Evolutionary conservation across 495 filamentous ascomycete genomes (phyloP).

Genomic region (Parachaetomium inaequale): DNA sequence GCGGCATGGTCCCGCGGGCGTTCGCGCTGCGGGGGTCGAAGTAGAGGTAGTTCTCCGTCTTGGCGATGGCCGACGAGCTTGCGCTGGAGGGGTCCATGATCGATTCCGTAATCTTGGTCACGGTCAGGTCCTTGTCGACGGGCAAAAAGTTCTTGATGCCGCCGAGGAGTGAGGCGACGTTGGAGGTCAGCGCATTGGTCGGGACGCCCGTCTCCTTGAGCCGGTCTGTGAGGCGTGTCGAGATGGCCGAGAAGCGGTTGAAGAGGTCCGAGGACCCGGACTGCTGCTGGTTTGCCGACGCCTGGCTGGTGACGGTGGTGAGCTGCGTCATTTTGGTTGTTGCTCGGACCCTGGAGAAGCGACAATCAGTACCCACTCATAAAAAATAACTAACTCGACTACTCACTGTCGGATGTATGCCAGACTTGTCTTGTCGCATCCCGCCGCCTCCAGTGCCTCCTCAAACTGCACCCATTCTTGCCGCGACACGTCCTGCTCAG

Average conservation of each 20-base stretch:
- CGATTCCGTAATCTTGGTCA: constrained; percentile 96
- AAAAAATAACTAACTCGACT: neutral
- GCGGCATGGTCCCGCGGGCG: constrained; percentile 88
- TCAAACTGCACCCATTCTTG: constrained; percentile 84
- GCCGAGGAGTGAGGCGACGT: constrained; percentile 93
- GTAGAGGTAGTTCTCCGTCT: constrained; percentile 98
- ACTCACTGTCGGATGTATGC: constrained; percentile 78
- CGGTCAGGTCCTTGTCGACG: constrained; percentile 87
- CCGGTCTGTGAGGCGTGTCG: constrained; percentile 84
- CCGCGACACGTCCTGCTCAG: constrained; percentile 80
- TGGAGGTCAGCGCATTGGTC: constrained; percentile 57
- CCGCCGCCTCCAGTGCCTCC: constrained; percentile 71
- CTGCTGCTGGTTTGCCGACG: constrained; percentile 55
- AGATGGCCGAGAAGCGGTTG: constrained; percentile 83
- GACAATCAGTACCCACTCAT: constrained; percentile 28
- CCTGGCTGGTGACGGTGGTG: constrained; percentile 66
- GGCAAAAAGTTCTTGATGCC: constrained; percentile 98
- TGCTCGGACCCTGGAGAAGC: constrained; percentile 68
- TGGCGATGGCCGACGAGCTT: constrained; percentile 86
- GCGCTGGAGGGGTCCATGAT: constrained; percentile 95
- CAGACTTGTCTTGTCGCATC: constrained; percentile 69
- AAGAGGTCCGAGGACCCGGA: constrained; percentile 70
- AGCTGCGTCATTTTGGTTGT: constrained; percentile 99
- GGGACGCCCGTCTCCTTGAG: constrained; percentile 80
- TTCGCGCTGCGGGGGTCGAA: constrained; percentile 94